A percentile compares a stretch with the other conserved stretches of the same genome.
These are phyloP conservation scores for Apostasia shenzhenica DNA, from an alignment of 106 monocot genomes.

Conservation along the genomic window DNA sequence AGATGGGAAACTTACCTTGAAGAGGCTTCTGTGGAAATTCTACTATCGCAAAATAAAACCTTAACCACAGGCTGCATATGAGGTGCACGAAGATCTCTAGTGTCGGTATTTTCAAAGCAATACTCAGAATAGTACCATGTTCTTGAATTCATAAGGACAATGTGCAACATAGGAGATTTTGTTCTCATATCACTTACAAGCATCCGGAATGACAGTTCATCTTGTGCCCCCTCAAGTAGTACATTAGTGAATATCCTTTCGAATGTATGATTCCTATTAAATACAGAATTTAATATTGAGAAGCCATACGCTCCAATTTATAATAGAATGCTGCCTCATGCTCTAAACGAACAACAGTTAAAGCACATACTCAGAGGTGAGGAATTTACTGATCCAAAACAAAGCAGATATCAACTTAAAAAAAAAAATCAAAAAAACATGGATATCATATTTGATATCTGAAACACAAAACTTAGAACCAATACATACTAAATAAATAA, in stretches of 20 bases:
- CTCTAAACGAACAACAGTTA: too few species aligned
- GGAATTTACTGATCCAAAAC: too few species aligned
- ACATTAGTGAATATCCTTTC: constrained; percentile 56
- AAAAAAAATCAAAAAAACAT: too few species aligned
- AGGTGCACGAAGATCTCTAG: background rate
- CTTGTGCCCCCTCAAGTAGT: constrained; percentile 60
- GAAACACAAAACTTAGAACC: too few species aligned
- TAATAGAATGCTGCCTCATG: too few species aligned
- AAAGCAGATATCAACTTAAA: too few species aligned
- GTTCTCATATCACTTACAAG: constrained; percentile 58
- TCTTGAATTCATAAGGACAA: constrained; percentile 78
- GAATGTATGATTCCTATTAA: constrained; percentile 48
- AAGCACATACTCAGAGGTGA: background rate
- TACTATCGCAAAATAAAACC: constrained; percentile 52
- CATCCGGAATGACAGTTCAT: constrained; percentile 66
- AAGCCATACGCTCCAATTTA: background rate
- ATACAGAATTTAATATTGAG: background rate
- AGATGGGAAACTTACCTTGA: constrained; percentile 25
- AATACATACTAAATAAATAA: too few species aligned
- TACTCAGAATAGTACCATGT: constrained; percentile 45
- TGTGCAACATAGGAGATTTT: constrained; percentile 45
- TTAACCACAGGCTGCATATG: constrained; percentile 54
- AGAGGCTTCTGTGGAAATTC: constrained; percentile 17
- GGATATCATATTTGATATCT: too few species aligned
- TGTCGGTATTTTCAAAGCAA: constrained; percentile 37